Conservation (phyloP, 805 yeast species). For the Huiozyma naganishii region DNA sequence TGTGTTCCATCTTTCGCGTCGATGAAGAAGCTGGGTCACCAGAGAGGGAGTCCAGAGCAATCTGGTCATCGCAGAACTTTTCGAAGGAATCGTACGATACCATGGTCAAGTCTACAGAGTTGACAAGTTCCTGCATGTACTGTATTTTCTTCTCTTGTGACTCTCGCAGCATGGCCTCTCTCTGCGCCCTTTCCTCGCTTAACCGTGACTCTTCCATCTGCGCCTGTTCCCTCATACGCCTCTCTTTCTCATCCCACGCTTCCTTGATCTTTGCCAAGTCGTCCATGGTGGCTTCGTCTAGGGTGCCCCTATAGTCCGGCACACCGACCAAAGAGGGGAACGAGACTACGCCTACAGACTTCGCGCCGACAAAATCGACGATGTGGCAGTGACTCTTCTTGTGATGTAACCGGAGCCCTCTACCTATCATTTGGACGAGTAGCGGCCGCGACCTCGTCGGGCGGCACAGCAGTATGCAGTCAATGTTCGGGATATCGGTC, state of each 20-base stretch:
- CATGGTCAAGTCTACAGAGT: slow-evolving; percentile 26
- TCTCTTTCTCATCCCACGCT: slow-evolving; percentile 8
- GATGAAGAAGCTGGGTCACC: background rate
- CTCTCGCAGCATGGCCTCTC: slow-evolving; percentile 4
- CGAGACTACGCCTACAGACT: slow-evolving; percentile 42
- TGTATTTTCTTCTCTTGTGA: background rate
- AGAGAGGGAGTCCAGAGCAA: background rate
- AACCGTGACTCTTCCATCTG: slow-evolving; percentile 3
- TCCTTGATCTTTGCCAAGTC: slow-evolving; percentile 24
- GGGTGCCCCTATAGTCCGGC: slow-evolving; percentile 8
- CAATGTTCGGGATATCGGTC: slow-evolving; percentile 85
- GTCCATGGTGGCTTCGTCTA: slow-evolving; percentile 26
- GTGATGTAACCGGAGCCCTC: slow-evolving; percentile 63
- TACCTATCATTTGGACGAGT: slow-evolving; percentile 79
- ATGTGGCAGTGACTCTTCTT: slow-evolving; percentile 61
- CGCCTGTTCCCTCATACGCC: slow-evolving; percentile 5
- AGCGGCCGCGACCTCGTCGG: slow-evolving; percentile 71
- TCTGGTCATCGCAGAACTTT: slow-evolving; percentile 15
- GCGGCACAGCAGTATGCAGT: slow-evolving; percentile 63
- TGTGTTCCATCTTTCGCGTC: slow-evolving; percentile 7
- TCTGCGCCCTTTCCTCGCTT: slow-evolving; percentile 7
- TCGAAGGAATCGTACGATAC: slow-evolving; percentile 32
- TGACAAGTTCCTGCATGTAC: slow-evolving; percentile 1
- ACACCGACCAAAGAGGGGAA: slow-evolving; percentile 42
- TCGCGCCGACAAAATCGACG: slow-evolving; percentile 64